Conservation (phyloP, 345 rosid species). For the Boechera retrofracta region DNA sequence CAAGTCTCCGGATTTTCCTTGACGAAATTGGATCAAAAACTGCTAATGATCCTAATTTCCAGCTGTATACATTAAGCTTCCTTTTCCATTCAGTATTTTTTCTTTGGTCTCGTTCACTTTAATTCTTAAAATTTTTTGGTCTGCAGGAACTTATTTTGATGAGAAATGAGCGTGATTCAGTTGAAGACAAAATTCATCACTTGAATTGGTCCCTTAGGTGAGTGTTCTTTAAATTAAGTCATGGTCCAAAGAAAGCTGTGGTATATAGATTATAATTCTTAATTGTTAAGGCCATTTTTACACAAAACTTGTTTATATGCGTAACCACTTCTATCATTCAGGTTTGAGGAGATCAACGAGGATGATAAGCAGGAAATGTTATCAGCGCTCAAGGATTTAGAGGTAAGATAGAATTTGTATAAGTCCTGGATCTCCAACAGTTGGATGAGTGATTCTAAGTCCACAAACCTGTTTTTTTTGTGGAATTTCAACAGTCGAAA, state of each 20-base stretch:
- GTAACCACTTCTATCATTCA: constrained; percentile 41
- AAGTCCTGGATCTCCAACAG: background rate
- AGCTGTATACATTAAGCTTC: background rate
- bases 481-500: constrained; percentile 48
- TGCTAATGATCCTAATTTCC: background rate
- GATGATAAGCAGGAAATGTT: constrained; percentile 55
- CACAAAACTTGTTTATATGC: background rate
- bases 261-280: background rate
- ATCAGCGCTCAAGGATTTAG: constrained; percentile 52
- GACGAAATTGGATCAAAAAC: constrained; percentile 1
- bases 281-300: background rate
- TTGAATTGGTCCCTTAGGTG: constrained; percentile 83
- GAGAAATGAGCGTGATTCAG: constrained; percentile 83
- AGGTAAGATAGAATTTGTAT: constrained; percentile 52
- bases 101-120: background rate
- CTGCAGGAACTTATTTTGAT: constrained; percentile 72
- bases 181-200: constrained; percentile 89
- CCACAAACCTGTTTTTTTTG: constrained; percentile 13
- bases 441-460: constrained; percentile 8
- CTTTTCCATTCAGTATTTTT: background rate
- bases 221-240: constrained; percentile 37
- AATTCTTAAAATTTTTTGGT: background rate
- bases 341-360: constrained; percentile 56
- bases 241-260: background rate
- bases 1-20: background rate